A percentile compares a stretch with the other conserved stretches of the same genome.
Conservation (phyloP, 306 rosid genomes). For the Acacia crassicarpa region DNA sequence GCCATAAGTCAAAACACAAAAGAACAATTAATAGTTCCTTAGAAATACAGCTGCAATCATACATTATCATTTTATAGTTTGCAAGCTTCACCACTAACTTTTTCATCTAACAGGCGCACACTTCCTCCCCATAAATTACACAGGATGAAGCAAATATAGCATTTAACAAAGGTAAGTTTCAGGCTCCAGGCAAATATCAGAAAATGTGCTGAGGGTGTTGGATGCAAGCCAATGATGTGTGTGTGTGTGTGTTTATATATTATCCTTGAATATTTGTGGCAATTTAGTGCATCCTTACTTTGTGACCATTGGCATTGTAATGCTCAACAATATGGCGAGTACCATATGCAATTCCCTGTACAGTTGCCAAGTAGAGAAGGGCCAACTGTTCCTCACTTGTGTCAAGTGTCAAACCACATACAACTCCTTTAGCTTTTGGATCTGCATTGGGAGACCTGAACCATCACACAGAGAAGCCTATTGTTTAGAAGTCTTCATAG, state of each 20-base stretch:
- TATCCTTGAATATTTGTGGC: constrained; percentile 31
- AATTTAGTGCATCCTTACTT: constrained; percentile 57
- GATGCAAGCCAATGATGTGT: constrained; percentile 16
- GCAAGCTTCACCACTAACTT: constrained; percentile 7
- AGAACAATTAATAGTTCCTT: background rate
- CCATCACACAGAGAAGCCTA: constrained; percentile 35
- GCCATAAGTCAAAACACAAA: background rate
- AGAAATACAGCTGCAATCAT: background rate
- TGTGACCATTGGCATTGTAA: constrained; percentile 87
- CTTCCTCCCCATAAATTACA: constrained; percentile 12
- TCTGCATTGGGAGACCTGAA: constrained; percentile 95
- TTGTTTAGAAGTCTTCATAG: constrained; percentile 25
- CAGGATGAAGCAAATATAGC: background rate
- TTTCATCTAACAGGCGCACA: background rate
- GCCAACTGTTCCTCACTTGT: constrained; percentile 80
- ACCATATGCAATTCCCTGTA: constrained; percentile 96
- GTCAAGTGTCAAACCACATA: constrained; percentile 89
- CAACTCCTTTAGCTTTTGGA: constrained; percentile 87
- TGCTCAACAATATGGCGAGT: constrained; percentile 98
- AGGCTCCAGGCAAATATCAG: background rate
- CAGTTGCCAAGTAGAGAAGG: constrained; percentile 81
- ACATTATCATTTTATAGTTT: background rate
- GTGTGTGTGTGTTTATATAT: constrained; percentile 1
- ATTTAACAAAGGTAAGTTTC: constrained; percentile 11
- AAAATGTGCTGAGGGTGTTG: constrained; percentile 11